These are phyloP conservation scores for Drechslerella dactyloides DNA, from an alignment of 2,329 filamentous ascomycete species.

Conservation along the genomic window DNA sequence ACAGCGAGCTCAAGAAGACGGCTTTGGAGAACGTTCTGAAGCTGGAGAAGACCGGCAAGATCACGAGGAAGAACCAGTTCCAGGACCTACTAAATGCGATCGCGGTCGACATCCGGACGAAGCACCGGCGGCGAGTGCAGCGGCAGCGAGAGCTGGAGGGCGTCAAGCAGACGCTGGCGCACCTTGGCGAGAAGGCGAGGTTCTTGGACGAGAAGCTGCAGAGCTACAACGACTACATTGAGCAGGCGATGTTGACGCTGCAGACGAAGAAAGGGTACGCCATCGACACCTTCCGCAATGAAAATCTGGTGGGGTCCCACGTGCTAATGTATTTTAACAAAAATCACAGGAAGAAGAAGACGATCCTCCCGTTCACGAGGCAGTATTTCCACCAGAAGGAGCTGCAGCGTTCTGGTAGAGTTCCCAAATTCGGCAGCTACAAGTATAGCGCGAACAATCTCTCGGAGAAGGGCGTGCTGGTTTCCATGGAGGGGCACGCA, in stretches of 20 bases:
- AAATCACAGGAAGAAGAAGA: conserved; percentile 74
- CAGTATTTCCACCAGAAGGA: conserved; percentile 99
- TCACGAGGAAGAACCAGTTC: conserved; percentile 86
- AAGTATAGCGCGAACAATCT: conserved; percentile 93
- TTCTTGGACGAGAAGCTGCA: conserved; percentile 96
- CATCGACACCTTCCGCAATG: background rate
- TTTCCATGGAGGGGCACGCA: conserved; percentile 88
- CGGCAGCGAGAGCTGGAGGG: conserved; percentile 88
- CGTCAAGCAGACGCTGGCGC: conserved; percentile 74
- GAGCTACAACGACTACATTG: conserved; percentile 98
- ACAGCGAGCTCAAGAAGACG: conserved; percentile 88
- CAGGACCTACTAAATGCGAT: conserved; percentile 98
- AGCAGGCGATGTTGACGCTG: conserved; percentile 95
- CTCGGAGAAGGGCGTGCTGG: conserved; percentile 89
- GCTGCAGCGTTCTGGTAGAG: conserved; percentile 86
- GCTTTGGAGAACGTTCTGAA: conserved; percentile 92
- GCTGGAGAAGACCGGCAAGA: conserved; percentile 83
- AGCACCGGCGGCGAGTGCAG: conserved; percentile 90
- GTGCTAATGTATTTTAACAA: conserved; percentile 58
- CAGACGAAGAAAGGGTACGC: conserved; percentile 91
- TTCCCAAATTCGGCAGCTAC: conserved; percentile 96
- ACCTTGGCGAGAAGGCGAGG: conserved; percentile 82
- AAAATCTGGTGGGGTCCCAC: conserved; percentile 48
- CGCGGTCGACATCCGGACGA: conserved; percentile 93
- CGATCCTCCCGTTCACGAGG: conserved; percentile 94